These are phyloP conservation scores for Phallus indusiatus DNA, from an alignment of 768 basidiomycete species.

Conservation along the genomic window DNA sequence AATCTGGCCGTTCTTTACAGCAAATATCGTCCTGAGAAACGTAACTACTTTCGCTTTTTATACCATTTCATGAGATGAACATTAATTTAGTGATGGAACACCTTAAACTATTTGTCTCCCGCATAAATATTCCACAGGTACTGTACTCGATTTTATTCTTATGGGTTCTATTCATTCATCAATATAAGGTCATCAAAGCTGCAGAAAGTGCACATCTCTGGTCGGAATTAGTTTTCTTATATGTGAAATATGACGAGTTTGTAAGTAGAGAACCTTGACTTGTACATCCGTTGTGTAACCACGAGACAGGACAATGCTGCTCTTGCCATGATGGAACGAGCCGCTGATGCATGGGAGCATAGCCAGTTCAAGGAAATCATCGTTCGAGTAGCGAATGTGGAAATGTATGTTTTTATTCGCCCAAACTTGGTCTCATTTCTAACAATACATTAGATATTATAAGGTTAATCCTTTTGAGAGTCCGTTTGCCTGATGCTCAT, in stretches of 20 bases:
- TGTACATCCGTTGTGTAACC: not conserved
- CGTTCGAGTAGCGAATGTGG: conserved; percentile 93
- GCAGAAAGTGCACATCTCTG: conserved; percentile 95
- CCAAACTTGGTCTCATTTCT: conserved; percentile 1
- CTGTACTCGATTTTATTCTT: not conserved
- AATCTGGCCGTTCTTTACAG: conserved; percentile 87
- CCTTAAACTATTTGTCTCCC: conserved; percentile 88
- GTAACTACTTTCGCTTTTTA: conserved; percentile 35
- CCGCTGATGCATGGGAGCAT: conserved; percentile 98
- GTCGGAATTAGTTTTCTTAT: conserved; percentile 97
- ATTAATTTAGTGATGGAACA: conserved; percentile 84
- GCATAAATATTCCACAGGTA: conserved; percentile 96
- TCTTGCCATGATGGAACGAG: conserved; percentile 96
- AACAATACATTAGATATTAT: conserved; percentile 59
- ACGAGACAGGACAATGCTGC: conserved; percentile 80
- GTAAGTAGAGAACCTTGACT: conserved; percentile 30
- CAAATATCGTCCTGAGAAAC: conserved; percentile 90
- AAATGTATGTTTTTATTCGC: conserved; percentile 54
- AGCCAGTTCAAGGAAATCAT: conserved; percentile 99
- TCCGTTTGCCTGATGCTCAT: not conserved
- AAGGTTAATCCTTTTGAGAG: conserved; percentile 30
- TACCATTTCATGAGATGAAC: conserved; percentile 8
- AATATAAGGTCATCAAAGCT: conserved; percentile 73
- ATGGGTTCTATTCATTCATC: not conserved
- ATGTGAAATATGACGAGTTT: conserved; percentile 97